phyloP scores from a whole-genome alignment of 148 eudicot species.

The Hydrangea macrophylla region DNA sequence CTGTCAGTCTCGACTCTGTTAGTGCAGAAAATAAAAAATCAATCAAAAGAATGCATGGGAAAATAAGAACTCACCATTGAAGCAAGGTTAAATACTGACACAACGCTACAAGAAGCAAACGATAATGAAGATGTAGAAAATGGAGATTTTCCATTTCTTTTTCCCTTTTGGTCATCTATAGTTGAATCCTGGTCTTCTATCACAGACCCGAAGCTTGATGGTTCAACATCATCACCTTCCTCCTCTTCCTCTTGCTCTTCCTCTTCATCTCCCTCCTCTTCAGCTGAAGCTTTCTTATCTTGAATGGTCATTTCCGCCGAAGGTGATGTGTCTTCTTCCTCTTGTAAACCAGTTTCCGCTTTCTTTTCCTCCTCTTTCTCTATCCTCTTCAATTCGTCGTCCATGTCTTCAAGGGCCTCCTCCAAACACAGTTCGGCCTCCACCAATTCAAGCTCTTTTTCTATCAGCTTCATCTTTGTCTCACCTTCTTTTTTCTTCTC shows the following conservation, averaged over 20 bases:
- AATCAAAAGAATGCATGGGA: not conserved
- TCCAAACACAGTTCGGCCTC: constrained; percentile 64
- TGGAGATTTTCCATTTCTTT: constrained; percentile 50
- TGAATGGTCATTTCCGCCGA: constrained; percentile 22
- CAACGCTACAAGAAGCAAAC: constrained; percentile 43
- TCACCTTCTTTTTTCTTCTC: constrained; percentile 55
- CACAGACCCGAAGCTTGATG: constrained; percentile 83
- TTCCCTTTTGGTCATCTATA: constrained; percentile 34
- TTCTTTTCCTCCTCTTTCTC: constrained; percentile 64
- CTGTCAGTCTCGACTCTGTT: too few species aligned
- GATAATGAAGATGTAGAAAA: constrained; percentile 63
- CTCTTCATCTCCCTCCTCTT: constrained; percentile 28
- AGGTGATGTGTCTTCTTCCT: constrained; percentile 31
- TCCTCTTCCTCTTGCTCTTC: constrained; percentile 53
- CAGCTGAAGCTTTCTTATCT: constrained; percentile 28
- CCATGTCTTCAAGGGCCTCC: constrained; percentile 77
- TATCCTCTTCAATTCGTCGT: constrained; percentile 50
- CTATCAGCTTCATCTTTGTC: constrained; percentile 38
- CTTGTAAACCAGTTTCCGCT: constrained; percentile 28
- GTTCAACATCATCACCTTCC: constrained; percentile 50
- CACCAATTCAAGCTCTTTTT: constrained; percentile 55
- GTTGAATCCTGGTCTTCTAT: constrained; percentile 26
- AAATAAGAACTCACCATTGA: constrained; percentile 46
- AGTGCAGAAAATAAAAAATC: not conserved
- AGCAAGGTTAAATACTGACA: constrained; percentile 43